Evolutionary conservation across 768 basidiomycete genomes (phyloP), one percentile per base, ranked within the genome.

Genomic region (Rhizopogon sp.): DNA sequence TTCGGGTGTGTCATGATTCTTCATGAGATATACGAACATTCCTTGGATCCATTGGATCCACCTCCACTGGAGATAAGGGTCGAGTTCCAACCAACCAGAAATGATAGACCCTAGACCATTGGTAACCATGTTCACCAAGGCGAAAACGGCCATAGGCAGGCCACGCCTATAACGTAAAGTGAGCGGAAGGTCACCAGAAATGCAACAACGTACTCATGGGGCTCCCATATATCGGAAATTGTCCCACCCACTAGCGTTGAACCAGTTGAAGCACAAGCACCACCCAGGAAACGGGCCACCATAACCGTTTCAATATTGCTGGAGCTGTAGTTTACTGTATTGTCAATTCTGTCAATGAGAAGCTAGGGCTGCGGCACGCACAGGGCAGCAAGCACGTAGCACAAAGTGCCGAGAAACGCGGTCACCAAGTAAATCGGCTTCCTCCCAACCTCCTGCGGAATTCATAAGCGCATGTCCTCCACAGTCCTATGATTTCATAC

Each of bases 11-110:
- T 13, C 29, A n/a, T 4, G 46, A 31, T 39, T 39, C 29, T 37
- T 53, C 51, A 54, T 47, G 50, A 49, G 57, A 20, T 39, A n/a
- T 37, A 64, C 58, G 33, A 25, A 81, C 84, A 86, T 88, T 61
- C 84, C 73, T 56, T 85, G 82, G 11, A 90, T 77, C 88, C 88
- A 91, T 63, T 89, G 82, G 22, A 93, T 88, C 88, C 88, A 91
- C 22, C 88, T 75, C 88, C 90, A 91, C 62, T 75, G 74, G 11
- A 90, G 69, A 20, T 69, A 71, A 0, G 74, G 71, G 55, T 83
- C 78, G 58, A 78, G 73, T 60, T 90, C 84, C 33, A 88, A 73
- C 82, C 84, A 87, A 14, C 84, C 84, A 22, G 82, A 80, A 8
- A 77, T 68, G 3, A 87, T 68, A 1, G 88, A 83, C 11, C 85